Percentiles rank a stretch among this genome's conserved stretches.
Conservation (phyloP, 2,329 filamentous ascomycete species). For the Colletotrichum filicis region DNA sequence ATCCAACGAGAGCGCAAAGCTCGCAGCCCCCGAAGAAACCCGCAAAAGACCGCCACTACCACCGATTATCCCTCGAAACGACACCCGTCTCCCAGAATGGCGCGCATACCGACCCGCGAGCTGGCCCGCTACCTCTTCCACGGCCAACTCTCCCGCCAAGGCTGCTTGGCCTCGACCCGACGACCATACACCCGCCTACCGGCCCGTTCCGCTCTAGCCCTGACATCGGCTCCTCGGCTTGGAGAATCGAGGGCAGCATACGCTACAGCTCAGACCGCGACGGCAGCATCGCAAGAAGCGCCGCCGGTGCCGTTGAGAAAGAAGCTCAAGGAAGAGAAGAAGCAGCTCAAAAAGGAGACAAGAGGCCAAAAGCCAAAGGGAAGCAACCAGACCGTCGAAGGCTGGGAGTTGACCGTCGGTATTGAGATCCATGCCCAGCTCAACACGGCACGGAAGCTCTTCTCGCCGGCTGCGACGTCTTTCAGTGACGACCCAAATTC, state of each 20-base stretch:
- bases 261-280: constrained; percentile 40
- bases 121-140: constrained; percentile 61
- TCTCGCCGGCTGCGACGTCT: constrained; percentile 77
- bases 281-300: constrained; percentile 34
- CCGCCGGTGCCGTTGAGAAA: constrained; percentile 70
- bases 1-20: background rate
- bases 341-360: constrained; percentile 75
- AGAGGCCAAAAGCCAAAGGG: constrained; percentile 58
- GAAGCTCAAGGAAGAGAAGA: constrained; percentile 76
- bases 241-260: constrained; percentile 34
- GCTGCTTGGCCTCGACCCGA: constrained; percentile 49
- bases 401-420: constrained; percentile 94
- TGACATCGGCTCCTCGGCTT: background rate
- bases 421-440: constrained; percentile 98
- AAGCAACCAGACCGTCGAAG: constrained; percentile 64
- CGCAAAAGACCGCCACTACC: background rate
- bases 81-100: constrained; percentile 47
- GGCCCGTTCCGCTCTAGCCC: constrained; percentile 32
- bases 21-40: background rate
- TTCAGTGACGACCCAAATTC: constrained; percentile 80
- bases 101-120: constrained; percentile 53
- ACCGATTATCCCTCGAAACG: background rate
- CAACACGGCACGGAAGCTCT: constrained; percentile 89
- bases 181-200: constrained; percentile 10
- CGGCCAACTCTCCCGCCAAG: constrained; percentile 54